Evolutionary conservation across 163 green algal genomes (phyloP).

Genomic region (Prototheca wickerhamii): DNA sequence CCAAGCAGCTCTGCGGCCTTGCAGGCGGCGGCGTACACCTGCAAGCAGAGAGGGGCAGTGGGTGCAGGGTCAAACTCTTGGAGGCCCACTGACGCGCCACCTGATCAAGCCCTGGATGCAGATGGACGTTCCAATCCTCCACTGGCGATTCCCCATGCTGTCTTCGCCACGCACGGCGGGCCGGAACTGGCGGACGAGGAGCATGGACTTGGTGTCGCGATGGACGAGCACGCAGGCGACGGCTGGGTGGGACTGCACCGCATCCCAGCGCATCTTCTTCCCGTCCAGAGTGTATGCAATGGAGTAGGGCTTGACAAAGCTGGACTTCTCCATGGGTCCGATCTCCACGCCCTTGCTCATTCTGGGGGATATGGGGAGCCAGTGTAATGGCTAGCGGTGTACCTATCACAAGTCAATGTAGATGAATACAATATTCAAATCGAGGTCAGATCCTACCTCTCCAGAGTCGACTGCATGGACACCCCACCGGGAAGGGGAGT

Average conservation of each 20-base stretch:
- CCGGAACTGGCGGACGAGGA: conserved; percentile 77
- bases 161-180: conserved; percentile 54
- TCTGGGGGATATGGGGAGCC: neutral
- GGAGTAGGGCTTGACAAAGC: conserved; percentile 53
- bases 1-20: conserved; percentile 2
- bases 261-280: conserved; percentile 60
- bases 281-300: conserved; percentile 56
- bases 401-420: neutral
- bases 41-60: neutral
- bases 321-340: conserved; percentile 10
- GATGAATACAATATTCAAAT: neutral
- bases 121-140: neutral
- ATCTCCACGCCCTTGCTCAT: conserved; percentile 11
- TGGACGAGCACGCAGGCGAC: conserved; percentile 74
- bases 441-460: neutral
- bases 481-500: conserved; percentile 14
- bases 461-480: neutral
- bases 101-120: no score
- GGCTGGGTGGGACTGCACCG: conserved; percentile 52
- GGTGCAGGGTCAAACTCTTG: neutral
- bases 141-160: neutral
- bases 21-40: conserved; percentile 11
- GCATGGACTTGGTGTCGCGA: conserved; percentile 33
- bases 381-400: neutral
- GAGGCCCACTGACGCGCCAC: no score